Conservation (phyloP, 148 eudicot species). For the Amaranthus cruentus region DNA sequence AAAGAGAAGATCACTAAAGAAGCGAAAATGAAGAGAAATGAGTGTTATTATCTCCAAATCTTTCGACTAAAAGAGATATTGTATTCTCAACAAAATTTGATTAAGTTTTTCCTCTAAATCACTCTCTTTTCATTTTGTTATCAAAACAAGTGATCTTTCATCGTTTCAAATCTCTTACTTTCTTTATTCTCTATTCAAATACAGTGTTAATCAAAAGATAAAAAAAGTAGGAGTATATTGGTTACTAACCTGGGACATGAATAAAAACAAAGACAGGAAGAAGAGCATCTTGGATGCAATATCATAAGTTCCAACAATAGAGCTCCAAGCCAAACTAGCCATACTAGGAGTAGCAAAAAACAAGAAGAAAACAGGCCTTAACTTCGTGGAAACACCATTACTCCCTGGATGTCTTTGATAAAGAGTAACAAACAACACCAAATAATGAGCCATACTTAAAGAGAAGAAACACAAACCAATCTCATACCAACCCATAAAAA, state of each 20-base stretch:
- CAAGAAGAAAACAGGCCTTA: conserved; percentile 56
- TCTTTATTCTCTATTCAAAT: too few relatives aligned
- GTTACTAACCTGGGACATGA: conserved; percentile 48
- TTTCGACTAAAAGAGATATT: too few relatives aligned
- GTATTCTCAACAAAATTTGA: too few relatives aligned
- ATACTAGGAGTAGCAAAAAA: conserved; percentile 60
- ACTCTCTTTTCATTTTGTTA: too few relatives aligned
- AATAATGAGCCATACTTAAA: conserved; percentile 64
- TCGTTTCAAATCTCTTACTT: too few relatives aligned
- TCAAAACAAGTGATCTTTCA: too few relatives aligned
- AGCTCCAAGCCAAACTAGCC: conserved; percentile 64
- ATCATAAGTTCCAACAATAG: conserved; percentile 43
- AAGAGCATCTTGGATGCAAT: conserved; percentile 54
- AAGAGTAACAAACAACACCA: conserved; percentile 59
- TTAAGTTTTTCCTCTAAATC: too few relatives aligned
- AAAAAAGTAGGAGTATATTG: neutral
- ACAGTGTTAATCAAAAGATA: neutral
- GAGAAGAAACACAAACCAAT: conserved; percentile 52
- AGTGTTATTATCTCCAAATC: too few relatives aligned
- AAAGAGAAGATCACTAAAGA: too few relatives aligned
- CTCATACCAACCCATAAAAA: conserved; percentile 58
- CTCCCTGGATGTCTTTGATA: conserved; percentile 54
- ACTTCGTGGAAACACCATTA: conserved; percentile 33
- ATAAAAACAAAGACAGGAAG: conserved; percentile 56
- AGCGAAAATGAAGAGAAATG: too few relatives aligned